Base-by-base conservation (phyloP, 2,329 filamentous ascomycete species). In the Ploettnerulaceae sp. region DNA sequence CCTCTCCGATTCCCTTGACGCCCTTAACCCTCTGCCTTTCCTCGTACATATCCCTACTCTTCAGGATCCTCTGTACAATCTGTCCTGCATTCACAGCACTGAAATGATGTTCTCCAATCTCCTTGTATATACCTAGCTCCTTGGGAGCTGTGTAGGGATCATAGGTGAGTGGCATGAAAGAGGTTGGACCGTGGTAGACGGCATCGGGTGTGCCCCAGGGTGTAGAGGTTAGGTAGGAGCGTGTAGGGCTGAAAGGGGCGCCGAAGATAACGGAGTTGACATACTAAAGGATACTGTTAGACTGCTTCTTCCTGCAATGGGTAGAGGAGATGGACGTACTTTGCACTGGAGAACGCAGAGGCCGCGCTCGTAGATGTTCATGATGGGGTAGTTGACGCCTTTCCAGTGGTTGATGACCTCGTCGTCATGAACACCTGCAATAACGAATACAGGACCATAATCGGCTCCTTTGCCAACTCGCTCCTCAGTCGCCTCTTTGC, bases 351-450 rank as follows among this genome's bases (percentile, higher is more conserved):
- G 72, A 22, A 97, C 91, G 65, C 93, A 98, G 17, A 98, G 80
- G 1, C 90, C 90, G 32, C 93, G 84, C 72, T 98, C 93, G 61
- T 91, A 95, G 47, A 95, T 90, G 71, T 97, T 98, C 93, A 98
- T 98, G 70, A 98, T 97, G 20, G 93, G 93, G 64, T 96, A 98
- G 70, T 98, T 98, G 60, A 96, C 77, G 26, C 93, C 91, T 69
- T 97, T 97, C 86, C 89, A 94, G 60, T 84, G 74, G 68, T 98
- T 98, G 67, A 98, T 95, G 50, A 95, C 89, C 54, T 85, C 81
- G 65, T 98, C 93, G 61, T 95, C 87, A 67, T 98, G 93, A 18
- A 98, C 83, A 38, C 93, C 93, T 2, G 89, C 90, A 33, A 97
- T 80, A n/a, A 98, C 77, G 64, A 88, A 97, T 5, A 82, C 84